A percentile compares a stretch with the other conserved stretches of the same genome.
Conservation (phyloP, 306 rosid species). For the Inga oerstediana region DNA sequence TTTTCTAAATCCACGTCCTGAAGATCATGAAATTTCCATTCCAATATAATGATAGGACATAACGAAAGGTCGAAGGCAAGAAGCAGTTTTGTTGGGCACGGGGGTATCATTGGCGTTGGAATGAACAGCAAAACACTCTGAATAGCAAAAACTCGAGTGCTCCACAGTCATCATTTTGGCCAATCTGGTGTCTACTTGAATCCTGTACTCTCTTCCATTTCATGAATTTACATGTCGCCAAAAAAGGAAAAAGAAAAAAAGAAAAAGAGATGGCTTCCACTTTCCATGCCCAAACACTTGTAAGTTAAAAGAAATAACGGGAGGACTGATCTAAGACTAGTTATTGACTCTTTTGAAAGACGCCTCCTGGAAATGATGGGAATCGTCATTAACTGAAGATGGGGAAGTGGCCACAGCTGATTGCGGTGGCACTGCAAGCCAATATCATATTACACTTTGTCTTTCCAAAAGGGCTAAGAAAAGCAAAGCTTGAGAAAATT, state of each 20-base stretch:
- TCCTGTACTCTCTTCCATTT: not conserved
- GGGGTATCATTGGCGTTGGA: not conserved
- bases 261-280: no score
- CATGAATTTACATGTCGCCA: not conserved
- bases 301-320: not conserved
- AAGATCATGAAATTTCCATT: not conserved
- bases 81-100: not conserved
- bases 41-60: not conserved
- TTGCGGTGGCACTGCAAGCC: slow-evolving; percentile 25
- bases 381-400: not conserved
- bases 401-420: slow-evolving; percentile 12
- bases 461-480: slow-evolving; percentile 30
- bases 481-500: slow-evolving; percentile 30
- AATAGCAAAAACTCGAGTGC: not conserved
- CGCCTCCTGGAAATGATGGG: not conserved
- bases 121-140: not conserved
- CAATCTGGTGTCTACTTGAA: not conserved
- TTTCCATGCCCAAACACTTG: not conserved
- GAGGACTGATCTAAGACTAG: not conserved
- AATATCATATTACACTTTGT: slow-evolving; percentile 36
- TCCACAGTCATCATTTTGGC: not conserved
- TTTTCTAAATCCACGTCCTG: not conserved
- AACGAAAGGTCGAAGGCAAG: not conserved
- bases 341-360: not conserved
- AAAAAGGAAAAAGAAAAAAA: not conserved